Base-by-base conservation (phyloP, 495 filamentous ascomycete genomes). In the Staphylotrichum tortipilum region DNA sequence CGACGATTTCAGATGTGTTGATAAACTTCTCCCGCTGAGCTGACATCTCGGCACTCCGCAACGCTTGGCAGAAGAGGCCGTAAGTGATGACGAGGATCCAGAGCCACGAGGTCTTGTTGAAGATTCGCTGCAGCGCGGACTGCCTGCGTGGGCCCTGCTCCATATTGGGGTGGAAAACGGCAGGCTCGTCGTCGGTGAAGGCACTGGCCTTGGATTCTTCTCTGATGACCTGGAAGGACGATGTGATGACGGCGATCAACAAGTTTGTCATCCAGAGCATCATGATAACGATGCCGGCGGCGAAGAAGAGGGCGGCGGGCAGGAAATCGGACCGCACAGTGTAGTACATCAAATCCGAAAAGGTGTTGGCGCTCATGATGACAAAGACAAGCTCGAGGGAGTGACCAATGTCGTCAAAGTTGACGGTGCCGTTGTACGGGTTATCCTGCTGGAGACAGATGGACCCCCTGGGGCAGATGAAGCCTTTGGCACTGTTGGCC, bases 341-440 rank as follows among this genome's bases (percentile, higher is more conserved):
- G 56, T 86, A 88, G 62, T 99, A 97, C 63, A 99, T 84, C 26
- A 99, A 67, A 60, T 96, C 89, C 1, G 89, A 84, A 63, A 90
- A 97, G 0, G 92, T 97, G 67, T 99, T 99, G 14, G 88, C 88
- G 56, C 86, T 94, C 88, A 99, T 96, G 55, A 97, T 81, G 31
- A 99, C 89, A 65, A 99, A 99, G n/a, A 99, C 91, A 38, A 96
- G 68, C 68, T 97, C 88, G 24, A 96, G 67, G 2, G 89, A 94
- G 45, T 95, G 81, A 7, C 89, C 60, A 28, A 97, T 94, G 59
- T 97, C 92, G 63, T 99, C 91, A 62, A 96, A 99, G 66, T 85
- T 91, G 58, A 95, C 75, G 3, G 92, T 97, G 38, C 80, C 82
- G 46, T 85, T 87, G 69, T 80, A 94, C 0, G 91, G 94, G 55